phyloP scores from a whole-genome alignment of 345 rosid genomes.

The Ceriops tagal region DNA sequence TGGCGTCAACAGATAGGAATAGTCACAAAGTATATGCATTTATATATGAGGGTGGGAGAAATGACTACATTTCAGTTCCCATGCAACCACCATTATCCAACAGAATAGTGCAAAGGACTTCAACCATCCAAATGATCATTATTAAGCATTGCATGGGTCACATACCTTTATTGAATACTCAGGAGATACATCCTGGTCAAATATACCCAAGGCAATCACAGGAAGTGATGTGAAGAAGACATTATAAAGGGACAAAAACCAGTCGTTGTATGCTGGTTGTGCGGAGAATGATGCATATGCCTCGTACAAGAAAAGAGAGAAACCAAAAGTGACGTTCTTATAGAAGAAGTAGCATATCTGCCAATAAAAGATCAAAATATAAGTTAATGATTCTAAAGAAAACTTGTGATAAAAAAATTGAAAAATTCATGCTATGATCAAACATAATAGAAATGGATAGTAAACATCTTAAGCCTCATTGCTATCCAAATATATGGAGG shows the following conservation, averaged over 20 bases:
- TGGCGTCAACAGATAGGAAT: too few relatives aligned
- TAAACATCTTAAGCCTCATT: conserved; percentile 3
- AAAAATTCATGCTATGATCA: not conserved
- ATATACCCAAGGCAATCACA: conserved; percentile 72
- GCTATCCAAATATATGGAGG: conserved; percentile 1
- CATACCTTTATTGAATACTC: conserved; percentile 67
- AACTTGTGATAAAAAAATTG: not conserved
- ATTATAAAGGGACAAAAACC: conserved; percentile 74
- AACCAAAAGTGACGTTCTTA: conserved; percentile 81
- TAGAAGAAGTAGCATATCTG: conserved; percentile 99
- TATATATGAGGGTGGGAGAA: too few relatives aligned
- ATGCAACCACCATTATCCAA: too few relatives aligned
- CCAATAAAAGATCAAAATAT: conserved; percentile 8
- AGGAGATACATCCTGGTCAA: conserved; percentile 90
- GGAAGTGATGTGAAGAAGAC: conserved; percentile 84
- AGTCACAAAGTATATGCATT: too few relatives aligned
- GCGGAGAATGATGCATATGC: conserved; percentile 71
- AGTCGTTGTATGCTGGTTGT: conserved; percentile 69
- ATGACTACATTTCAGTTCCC: not conserved
- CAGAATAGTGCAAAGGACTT: too few relatives aligned
- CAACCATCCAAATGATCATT: not conserved
- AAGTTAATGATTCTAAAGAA: conserved; percentile 10
- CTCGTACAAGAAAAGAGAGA: conserved; percentile 73
- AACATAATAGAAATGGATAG: not conserved
- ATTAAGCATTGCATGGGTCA: not conserved